Base-by-base conservation (phyloP, 192 early-diverging fungal species). In the Gonapodya prolifera region DNA sequence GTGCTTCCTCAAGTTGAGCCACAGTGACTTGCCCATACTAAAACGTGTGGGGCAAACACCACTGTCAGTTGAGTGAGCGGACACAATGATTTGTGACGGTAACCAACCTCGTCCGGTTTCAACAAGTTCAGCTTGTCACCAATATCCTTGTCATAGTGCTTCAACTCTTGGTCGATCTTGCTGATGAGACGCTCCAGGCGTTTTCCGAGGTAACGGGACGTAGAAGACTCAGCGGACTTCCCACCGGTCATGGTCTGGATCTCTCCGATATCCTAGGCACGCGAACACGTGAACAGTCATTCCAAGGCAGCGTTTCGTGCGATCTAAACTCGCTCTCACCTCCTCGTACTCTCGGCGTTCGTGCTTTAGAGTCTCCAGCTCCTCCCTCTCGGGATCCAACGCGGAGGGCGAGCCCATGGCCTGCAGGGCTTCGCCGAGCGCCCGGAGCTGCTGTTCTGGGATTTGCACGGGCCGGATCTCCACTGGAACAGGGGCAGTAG, bases 161-260 rank as follows among this genome's bases (percentile, higher is more conserved):
- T 80, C 17, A 94, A 76, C 77, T 95, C 93, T 69, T 84, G 83
- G 77, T 93, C 92, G 31, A 95, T 85, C 77, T 87, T 88, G 70
- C 80, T 78, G 76, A 95, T 87, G 92, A 95, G 93, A 84, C 92
- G 93, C 80, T 94, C 91, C 2, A 95, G 85, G 30, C 88, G 88
- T 45, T 83, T 82, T 13, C 90, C 87, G 77, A 95, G 83, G 32
- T 61, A 61, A 16, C 45, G 8, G 45, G 87, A 83, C 36, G 83
- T 79, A 2, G 87, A 83, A 1, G 86, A 83, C 73, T 91, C 90
- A 70, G 87, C 80, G 16, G 88, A 81, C 71, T 88, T 83, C 76
- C 80, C 82, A 34, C 87, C 82, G 18, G 85, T 87, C 2, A 88
- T 73, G 70, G 82, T 79, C 78, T 85, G 83, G 34, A 87, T 79